Evolutionary conservation across 371 early-diverging fungal genomes (phyloP), one percentile per base, ranked within the genome.

Genomic region (Fennellomyces sp.): DNA sequence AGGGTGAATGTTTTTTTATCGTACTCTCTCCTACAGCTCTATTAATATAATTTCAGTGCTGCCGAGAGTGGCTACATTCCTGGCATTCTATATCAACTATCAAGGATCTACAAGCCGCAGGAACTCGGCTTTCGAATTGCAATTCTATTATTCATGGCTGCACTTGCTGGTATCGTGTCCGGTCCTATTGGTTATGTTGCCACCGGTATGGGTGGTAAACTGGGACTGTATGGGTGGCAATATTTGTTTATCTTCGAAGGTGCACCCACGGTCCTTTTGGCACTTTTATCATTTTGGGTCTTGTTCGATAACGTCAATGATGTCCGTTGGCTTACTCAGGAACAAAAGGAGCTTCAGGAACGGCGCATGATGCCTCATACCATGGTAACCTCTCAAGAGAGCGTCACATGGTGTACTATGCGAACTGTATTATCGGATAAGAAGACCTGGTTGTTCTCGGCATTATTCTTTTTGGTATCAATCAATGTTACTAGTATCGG

Each of bases 201-300:
- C n/a, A 60, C 71, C 2, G 57, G 60, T 17, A 25, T 78, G 12
- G 73, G 69, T 10, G 76, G 72, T 17, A 47, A 55, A 27, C 23
- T 12, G 2, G 75, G 72, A 1, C 17, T 77, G 27, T 66, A 70
- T 33, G 78, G 70, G 0, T 78, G 78, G 78, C 75, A 75, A 26
- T 75, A 67, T 31, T 45, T 78, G n/a, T 73, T 78, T 30, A 63
- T 78, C 15, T 28, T 75, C 5, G 78, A 78, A 49, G 76, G 75
- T 0, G 51, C 62, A 0, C 73, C 70, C 2, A 78, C 78, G 1
- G 61, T 75, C 5, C 30, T 56, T 2, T 55, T 78, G 0, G 63
- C 71, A 5, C 25, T 73, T 2, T 4, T 73, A 2, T 72, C 69
- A 1, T 78, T 59, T 27, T 69, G 41, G 26, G 63, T 45, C 27